These are phyloP conservation scores for Luffa acutangula DNA, from an alignment of 306 rosid genomes.

Conservation along the genomic window DNA sequence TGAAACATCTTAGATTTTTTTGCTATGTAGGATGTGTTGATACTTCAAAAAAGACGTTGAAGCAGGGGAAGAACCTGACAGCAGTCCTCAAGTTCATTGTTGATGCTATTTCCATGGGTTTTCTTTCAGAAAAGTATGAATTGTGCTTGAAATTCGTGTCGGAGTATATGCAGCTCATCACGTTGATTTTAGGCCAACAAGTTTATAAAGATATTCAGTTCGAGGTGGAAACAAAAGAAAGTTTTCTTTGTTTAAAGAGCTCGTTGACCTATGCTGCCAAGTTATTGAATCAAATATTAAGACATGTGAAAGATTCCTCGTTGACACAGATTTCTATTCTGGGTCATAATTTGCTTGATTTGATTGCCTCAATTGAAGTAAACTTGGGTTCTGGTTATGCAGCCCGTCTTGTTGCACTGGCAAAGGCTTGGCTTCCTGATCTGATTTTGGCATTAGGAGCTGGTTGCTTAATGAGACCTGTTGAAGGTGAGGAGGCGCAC, in stretches of 20 bases:
- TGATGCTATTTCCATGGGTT: conserved; percentile 41
- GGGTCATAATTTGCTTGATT: conserved; percentile 57
- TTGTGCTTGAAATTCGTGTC: conserved; percentile 52
- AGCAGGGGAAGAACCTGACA: conserved; percentile 61
- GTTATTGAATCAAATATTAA: conserved; percentile 37
- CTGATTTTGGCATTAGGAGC: conserved; percentile 65
- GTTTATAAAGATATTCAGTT: conserved; percentile 22
- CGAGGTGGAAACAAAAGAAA: conserved; percentile 37
- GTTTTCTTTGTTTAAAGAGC: conserved; percentile 49
- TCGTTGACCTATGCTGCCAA: conserved; percentile 72
- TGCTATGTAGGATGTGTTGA: conserved; percentile 25
- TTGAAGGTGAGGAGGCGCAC: conserved; percentile 19
- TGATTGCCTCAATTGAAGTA: conserved; percentile 43
- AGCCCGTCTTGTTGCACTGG: conserved; percentile 45
- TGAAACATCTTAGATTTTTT: background rate
- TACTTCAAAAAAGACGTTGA: conserved; percentile 26
- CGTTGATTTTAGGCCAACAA: conserved; percentile 26
- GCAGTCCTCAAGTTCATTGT: conserved; percentile 64
- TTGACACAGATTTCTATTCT: conserved; percentile 36
- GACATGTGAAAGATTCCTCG: conserved; percentile 34
- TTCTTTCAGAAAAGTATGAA: conserved; percentile 37
- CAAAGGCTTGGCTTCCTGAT: conserved; percentile 86
- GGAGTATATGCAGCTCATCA: conserved; percentile 26
- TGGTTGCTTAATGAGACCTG: conserved; percentile 22
- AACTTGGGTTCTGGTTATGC: conserved; percentile 53